Evolutionary conservation across 495 filamentous ascomycete genomes (phyloP).

Genomic region (Penicillium cinerascens): DNA sequence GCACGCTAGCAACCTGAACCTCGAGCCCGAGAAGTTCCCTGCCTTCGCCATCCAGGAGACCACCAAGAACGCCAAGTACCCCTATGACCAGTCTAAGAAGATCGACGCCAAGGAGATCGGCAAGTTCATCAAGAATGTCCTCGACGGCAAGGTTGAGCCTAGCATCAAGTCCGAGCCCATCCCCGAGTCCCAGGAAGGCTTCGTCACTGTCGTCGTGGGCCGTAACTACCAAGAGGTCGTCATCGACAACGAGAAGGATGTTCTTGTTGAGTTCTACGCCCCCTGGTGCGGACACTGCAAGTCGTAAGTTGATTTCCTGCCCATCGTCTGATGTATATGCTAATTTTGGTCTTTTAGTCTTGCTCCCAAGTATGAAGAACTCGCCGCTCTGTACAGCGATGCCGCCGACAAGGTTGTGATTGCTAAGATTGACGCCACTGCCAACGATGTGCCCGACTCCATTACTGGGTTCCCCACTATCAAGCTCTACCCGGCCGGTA

Average conservation of each 20-base stretch:
- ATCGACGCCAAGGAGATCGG: slow-evolving; percentile 71
- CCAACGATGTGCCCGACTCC: slow-evolving; percentile 95
- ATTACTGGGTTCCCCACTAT: slow-evolving; percentile 99
- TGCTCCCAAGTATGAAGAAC: slow-evolving; percentile 74
- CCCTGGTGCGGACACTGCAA: slow-evolving; percentile 99
- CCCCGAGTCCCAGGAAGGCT: slow-evolving; percentile 89
- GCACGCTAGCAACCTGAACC: slow-evolving; percentile 95
- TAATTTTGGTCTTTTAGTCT: slow-evolving; percentile 36
- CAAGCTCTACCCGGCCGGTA: slow-evolving; percentile 92
- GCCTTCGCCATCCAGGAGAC: slow-evolving; percentile 98
- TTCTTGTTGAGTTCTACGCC: slow-evolving; percentile 97
- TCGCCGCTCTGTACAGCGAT: slow-evolving; percentile 74
- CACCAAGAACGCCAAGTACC: slow-evolving; percentile 95
- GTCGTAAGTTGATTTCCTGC: slow-evolving; percentile 47
- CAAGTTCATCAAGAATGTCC: slow-evolving; percentile 83
- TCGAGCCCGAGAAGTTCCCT: slow-evolving; percentile 90
- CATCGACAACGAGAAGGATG: slow-evolving; percentile 91
- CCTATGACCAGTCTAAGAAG: slow-evolving; percentile 81
- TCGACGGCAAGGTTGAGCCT: slow-evolving; percentile 83
- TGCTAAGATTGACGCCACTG: slow-evolving; percentile 96
- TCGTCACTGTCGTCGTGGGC: slow-evolving; percentile 86
- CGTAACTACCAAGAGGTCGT: slow-evolving; percentile 92
- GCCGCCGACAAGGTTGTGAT: slow-evolving; percentile 79
- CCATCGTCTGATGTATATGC: not conserved
- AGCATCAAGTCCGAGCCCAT: slow-evolving; percentile 98